Base-by-base conservation (phyloP, 1,284 basidiomycete genomes). In the Heterobasidion irregulare region DNA sequence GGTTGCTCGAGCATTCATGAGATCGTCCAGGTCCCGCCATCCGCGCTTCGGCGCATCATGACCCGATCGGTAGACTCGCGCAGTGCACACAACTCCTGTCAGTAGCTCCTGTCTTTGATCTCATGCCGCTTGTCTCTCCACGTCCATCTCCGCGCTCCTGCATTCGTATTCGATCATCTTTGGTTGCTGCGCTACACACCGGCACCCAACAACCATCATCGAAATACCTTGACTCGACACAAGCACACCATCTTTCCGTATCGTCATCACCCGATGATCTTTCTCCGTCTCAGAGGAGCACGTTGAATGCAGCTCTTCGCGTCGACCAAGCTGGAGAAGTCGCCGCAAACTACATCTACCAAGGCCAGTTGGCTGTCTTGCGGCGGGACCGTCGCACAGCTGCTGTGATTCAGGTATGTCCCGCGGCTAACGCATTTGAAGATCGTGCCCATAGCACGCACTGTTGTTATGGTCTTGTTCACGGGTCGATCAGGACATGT, bases 241-340 rank as follows among this genome's bases (percentile, higher is more conserved):
- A 61, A 38, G 56, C 62, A 2, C 62, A 63, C 47, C 68, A 74
- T 49, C 65, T 72, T 3, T 75, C 77, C 2, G 66, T 74, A 8
- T 65, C 73, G 8, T 70, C 75, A 16, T 82, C 84, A 0, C 82
- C 84, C 7, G 41, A 59, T 1, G 66, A 74, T 61, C 66, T 87
- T 41, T 70, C 79, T 5, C 59, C 63, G n/a, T 60, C 69, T 33
- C 78, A 87, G 62, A 72, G 77, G 35, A 58, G 69, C n/a, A 66
- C 66, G 12, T 69, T 92, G 49, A 80, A 86, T 58, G 74, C 70
- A 52, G 87, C 86, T 6, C 72, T 97, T 41, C 80, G 94, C 13
- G 89, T 97, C 10, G 92, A 97, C 70, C 93, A 95, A 62, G 94
- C 93, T 0, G 94, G 94, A 4, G 94, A 97, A 70, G 75, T 95